Evolutionary conservation across 2,329 filamentous ascomycete species (phyloP).

Genomic region (Cercospora citrullina): DNA sequence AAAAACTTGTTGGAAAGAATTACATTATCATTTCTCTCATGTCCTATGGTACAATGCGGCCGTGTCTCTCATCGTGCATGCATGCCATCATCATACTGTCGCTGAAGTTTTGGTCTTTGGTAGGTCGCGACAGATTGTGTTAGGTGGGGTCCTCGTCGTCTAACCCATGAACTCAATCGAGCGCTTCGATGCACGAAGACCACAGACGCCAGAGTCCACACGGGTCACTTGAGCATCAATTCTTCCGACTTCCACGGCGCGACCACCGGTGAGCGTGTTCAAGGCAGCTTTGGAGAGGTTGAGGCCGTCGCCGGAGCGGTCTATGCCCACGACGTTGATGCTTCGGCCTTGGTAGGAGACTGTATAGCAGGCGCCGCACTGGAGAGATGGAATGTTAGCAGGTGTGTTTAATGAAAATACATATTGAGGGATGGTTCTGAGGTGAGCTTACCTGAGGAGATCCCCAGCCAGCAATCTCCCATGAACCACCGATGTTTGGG

Average conservation of each 20-base stretch:
- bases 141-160: neutral
- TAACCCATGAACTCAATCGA: slow-evolving; percentile 31
- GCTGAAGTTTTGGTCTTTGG: neutral
- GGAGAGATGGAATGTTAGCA: slow-evolving; percentile 37
- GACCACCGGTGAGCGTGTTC: slow-evolving; percentile 50
- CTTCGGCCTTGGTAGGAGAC: slow-evolving; percentile 50
- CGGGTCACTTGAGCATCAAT: slow-evolving; percentile 45
- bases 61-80: neutral
- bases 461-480: slow-evolving; percentile 49
- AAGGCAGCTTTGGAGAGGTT: slow-evolving; percentile 53
- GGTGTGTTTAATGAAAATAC: neutral
- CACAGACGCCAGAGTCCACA: slow-evolving; percentile 42
- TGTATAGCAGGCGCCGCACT: slow-evolving; percentile 57
- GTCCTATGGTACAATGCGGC: neutral
- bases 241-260: slow-evolving; percentile 43
- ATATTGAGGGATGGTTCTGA: neutral
- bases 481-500: slow-evolving; percentile 53
- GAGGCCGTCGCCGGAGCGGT: slow-evolving; percentile 50
- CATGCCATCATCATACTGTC: neutral
- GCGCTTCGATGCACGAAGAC: slow-evolving; percentile 31
- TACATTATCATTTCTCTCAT: slow-evolving; percentile 11
- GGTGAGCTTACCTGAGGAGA: neutral
- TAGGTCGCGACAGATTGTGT: neutral
- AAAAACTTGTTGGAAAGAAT: neutral
- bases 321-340: slow-evolving; percentile 53